Conservation (phyloP, 2,329 filamentous ascomycete genomes). For the Beauveria pseudobassiana region DNA sequence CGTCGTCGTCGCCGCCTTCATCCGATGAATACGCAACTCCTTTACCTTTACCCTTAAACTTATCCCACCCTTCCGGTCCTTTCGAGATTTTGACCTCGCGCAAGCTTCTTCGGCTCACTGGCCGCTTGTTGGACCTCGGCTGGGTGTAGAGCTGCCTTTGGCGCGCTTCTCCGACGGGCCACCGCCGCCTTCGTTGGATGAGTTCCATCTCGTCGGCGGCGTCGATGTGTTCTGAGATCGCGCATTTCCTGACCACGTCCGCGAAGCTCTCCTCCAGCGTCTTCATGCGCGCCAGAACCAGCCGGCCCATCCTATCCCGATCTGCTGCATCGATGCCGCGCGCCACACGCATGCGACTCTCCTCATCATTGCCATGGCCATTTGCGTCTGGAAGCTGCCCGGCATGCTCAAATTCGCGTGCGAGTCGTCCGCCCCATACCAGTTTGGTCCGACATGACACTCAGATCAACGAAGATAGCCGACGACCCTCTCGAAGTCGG, state of each 20-base stretch:
- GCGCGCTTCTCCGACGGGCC: slow-evolving; percentile 27
- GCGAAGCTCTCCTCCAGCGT: slow-evolving; percentile 85
- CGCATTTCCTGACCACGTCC: slow-evolving; percentile 78
- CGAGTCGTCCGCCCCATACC: slow-evolving; percentile 49
- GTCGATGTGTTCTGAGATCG: slow-evolving; percentile 44
- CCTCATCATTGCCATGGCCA: slow-evolving; percentile 63
- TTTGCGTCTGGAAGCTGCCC: slow-evolving; percentile 73
- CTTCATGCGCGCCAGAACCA: slow-evolving; percentile 87
- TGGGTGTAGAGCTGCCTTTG: slow-evolving; percentile 19
- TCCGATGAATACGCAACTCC: slow-evolving; percentile 31
- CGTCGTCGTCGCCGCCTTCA: slow-evolving; percentile 25
- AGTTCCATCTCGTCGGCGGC: slow-evolving; percentile 44
- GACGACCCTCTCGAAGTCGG: slow-evolving; percentile 30
- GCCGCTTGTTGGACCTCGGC: slow-evolving; percentile 23
- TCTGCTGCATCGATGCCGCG: slow-evolving; percentile 31
- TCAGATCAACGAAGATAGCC: slow-evolving; percentile 62
- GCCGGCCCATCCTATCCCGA: slow-evolving; percentile 65
- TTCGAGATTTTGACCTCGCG: slow-evolving; percentile 28
- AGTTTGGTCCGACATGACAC: slow-evolving; percentile 65
- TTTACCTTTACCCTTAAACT: slow-evolving; percentile 37
- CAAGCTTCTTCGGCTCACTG: slow-evolving; percentile 33
- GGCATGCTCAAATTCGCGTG: slow-evolving; percentile 58
- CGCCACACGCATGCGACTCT: slow-evolving; percentile 42
- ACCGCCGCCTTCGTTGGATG: slow-evolving; percentile 30
- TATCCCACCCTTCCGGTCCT: slow-evolving; percentile 25